Evolutionary conservation across 768 basidiomycete genomes (phyloP).

Genomic region (Tubosaeta sp.): DNA sequence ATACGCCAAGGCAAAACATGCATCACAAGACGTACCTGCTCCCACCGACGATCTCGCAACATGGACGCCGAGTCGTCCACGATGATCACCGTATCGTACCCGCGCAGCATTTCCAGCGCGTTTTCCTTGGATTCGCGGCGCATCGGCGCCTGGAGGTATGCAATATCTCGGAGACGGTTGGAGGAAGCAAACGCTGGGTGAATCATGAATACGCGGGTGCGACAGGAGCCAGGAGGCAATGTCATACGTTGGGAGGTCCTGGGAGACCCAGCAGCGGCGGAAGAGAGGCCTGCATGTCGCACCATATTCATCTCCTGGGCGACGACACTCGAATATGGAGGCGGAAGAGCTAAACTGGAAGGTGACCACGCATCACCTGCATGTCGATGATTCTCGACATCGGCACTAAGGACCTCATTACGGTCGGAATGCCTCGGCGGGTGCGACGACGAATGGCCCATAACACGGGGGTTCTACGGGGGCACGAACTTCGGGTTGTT

Average conservation of each 20-base stretch:
- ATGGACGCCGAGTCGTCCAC: slow-evolving; percentile 63
- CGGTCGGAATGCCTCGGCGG: background rate
- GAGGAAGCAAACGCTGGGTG: slow-evolving; percentile 17
- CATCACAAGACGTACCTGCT: slow-evolving; percentile 36
- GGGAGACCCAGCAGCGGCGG: slow-evolving; percentile 4
- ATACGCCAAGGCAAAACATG: background rate
- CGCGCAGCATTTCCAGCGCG: slow-evolving; percentile 33
- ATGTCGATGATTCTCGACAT: background rate
- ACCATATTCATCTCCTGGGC: slow-evolving; percentile 5
- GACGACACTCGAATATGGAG: slow-evolving; percentile 20
- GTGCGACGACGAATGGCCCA: slow-evolving; percentile 13
- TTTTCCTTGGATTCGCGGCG: slow-evolving; percentile 26
- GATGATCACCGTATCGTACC: slow-evolving; percentile 55
- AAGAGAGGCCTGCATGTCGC: background rate
- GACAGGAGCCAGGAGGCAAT: slow-evolving; percentile 15
- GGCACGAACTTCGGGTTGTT: no score
- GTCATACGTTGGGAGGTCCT: slow-evolving; percentile 14
- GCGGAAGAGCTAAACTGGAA: slow-evolving; percentile 14
- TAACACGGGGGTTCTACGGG: slow-evolving; percentile 5
- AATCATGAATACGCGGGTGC: slow-evolving; percentile 23
- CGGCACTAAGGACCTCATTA: background rate
- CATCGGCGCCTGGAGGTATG: slow-evolving; percentile 25
- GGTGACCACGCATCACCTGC: background rate
- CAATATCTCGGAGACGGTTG: slow-evolving; percentile 16
- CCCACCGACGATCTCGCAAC: slow-evolving; percentile 42